Base-by-base conservation (phyloP, 805 yeast genomes). In the Cyberlindnera mrakii region DNA sequence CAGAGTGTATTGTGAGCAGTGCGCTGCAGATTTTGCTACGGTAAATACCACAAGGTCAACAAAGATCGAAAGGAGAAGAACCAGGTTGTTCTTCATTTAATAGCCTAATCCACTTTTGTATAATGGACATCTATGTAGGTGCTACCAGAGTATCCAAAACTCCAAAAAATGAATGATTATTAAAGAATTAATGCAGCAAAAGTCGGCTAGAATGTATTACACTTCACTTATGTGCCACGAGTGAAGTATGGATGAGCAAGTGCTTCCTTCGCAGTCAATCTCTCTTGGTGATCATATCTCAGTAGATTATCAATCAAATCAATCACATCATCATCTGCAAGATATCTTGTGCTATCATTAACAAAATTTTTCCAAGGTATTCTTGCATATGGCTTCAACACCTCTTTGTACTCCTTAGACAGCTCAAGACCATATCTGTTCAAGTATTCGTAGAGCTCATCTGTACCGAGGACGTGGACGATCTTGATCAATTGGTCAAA, bases 401-500 rank as follows among this genome's bases (percentile, higher is more conserved):
- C 75, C 42, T 82, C 85, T 53, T 82, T 84, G 62, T 85, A 88
- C 58, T 89, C 95, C 31, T 72, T 68, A 43, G 89, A 82, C 48
- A 90, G 68, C 43, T 72, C 73, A 43, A 90, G 68, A 29, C 82
- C 78, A 60, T 90, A 90, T 63, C 82, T 88, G 30, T 68, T 62
- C 54, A 85, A 66, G 60, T 89, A 90, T 33, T 67, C 68, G 62
- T 76, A 74, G 46, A 90, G 71, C 46, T 82, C 87, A 42, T 85
- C 90, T 1, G 96, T 85, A 3, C 97, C 97, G 54, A 90, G 67
- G 1, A 90, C 89, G 52, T 88, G 76, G 5, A 86, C 89, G 50
- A 90, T 90, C 62, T 90, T 91, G 39, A 90, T 88, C 53, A 90
- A 70, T 63, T 90, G 97, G 63, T 90, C 96, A 35, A 85, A 83